A percentile compares a stretch with the other conserved stretches of the same genome.
phyloP scores from a whole-genome alignment of 495 filamentous ascomycete species.

The Parathielavia appendiculata region DNA sequence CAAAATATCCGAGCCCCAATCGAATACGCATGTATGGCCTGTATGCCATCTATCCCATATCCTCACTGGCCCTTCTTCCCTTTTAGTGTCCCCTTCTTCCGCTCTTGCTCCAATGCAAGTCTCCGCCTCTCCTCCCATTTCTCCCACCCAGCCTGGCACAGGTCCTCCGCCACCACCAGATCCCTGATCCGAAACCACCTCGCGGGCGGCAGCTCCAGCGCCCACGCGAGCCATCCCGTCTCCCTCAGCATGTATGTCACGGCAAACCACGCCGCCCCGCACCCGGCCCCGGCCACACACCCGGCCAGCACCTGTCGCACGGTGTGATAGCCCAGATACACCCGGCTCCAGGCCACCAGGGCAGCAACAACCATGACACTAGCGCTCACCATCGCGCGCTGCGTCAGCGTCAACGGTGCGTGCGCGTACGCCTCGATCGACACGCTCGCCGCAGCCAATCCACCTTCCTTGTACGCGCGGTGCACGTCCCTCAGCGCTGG shows the following conservation, averaged over 20 bases:
- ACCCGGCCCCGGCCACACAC: constrained; percentile 61
- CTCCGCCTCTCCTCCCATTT: constrained; percentile 60
- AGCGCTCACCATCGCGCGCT: constrained; percentile 54
- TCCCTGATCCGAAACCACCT: constrained; percentile 69
- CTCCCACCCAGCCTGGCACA: constrained; percentile 89
- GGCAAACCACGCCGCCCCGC: constrained; percentile 73
- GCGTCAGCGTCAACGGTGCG: constrained; percentile 51
- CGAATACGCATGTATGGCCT: not conserved
- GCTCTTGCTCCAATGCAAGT: constrained; percentile 1
- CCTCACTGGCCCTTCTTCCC: constrained; percentile 4
- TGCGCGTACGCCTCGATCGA: constrained; percentile 34
- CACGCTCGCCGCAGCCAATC: constrained; percentile 17
- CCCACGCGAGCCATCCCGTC: constrained; percentile 60
- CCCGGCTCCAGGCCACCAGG: constrained; percentile 68
- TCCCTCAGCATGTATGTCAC: constrained; percentile 59
- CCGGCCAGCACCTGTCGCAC: constrained; percentile 80
- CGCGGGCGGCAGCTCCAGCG: constrained; percentile 59
- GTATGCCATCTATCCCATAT: not conserved
- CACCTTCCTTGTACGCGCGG: constrained; percentile 17
- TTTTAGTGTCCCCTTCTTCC: constrained; percentile 5
- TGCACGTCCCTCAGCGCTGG: not conserved
- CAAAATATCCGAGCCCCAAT: not conserved
- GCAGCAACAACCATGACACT: constrained; percentile 56
- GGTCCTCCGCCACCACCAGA: constrained; percentile 82
- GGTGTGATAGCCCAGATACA: constrained; percentile 95